phyloP scores from a whole-genome alignment of 345 rosid species.

The Rhodamnia rubescens region DNA sequence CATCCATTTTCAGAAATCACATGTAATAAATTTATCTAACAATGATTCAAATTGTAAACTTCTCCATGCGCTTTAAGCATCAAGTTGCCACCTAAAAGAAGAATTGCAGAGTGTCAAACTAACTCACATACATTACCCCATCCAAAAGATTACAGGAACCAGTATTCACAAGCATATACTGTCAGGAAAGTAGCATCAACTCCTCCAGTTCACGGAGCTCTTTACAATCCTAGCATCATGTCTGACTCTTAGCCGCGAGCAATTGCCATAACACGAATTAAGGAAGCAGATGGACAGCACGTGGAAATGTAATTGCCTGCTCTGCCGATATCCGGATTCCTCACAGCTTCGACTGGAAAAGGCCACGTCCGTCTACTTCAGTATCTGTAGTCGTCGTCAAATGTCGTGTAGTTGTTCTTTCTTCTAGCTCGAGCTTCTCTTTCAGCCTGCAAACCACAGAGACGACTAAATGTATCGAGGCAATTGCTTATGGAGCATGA shows the following conservation, averaged over 20 bases:
- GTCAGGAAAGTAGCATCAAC: neutral
- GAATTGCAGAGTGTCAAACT: neutral
- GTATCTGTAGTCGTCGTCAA: constrained; percentile 75
- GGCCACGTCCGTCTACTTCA: constrained; percentile 4
- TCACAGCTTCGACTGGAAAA: neutral
- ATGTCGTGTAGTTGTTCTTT: constrained; percentile 52
- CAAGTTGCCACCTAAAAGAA: neutral
- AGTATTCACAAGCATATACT: neutral
- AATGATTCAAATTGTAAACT: neutral
- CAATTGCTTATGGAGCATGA: neutral
- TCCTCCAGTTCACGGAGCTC: neutral
- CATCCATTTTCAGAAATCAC: neutral
- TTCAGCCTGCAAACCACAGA: constrained; percentile 41
- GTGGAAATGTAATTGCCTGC: neutral
- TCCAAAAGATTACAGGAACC: neutral
- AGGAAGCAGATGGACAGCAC: neutral
- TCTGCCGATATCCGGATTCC: neutral
- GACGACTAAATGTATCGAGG: neutral
- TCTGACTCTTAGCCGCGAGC: neutral
- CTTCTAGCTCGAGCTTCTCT: constrained; percentile 50
- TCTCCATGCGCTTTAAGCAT: neutral
- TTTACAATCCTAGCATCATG: neutral
- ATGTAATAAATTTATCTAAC: neutral
- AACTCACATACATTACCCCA: neutral
- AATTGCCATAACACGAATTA: neutral